Conservation (phyloP, 73 alveolate genomes). For the Uronychia binucleata region DNA sequence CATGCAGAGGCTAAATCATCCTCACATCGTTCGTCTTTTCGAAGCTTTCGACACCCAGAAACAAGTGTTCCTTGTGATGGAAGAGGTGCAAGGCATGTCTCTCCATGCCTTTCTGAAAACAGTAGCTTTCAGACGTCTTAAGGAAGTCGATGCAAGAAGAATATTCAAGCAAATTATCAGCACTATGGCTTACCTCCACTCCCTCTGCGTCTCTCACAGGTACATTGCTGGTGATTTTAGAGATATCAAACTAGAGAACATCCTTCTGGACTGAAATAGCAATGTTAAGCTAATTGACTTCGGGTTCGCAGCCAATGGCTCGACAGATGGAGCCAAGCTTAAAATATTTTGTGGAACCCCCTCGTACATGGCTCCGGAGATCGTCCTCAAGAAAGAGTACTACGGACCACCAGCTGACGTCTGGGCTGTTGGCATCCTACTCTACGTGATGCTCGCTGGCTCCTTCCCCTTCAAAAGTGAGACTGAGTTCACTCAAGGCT, state of each 20-base stretch:
- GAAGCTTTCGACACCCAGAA: slow-evolving; percentile 56
- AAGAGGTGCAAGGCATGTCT: slow-evolving; percentile 46
- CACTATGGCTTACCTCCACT: slow-evolving; percentile 12
- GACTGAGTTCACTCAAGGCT: slow-evolving; percentile 6
- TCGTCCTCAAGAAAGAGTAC: slow-evolving; percentile 4
- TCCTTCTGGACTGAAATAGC: background rate
- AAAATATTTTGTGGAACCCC: slow-evolving; percentile 44
- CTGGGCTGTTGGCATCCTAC: slow-evolving; percentile 68
- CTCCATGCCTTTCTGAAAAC: slow-evolving; percentile 48
- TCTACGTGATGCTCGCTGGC: slow-evolving; percentile 43
- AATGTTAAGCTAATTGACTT: slow-evolving; percentile 36
- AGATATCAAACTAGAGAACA: slow-evolving; percentile 45
- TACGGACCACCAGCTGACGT: slow-evolving; percentile 61
- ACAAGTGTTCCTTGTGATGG: slow-evolving; percentile 49
- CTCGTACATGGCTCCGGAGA: slow-evolving; percentile 15
- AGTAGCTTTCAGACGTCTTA: slow-evolving; percentile 13
- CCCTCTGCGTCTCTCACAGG: slow-evolving; percentile 20
- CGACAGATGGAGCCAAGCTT: slow-evolving; percentile 49
- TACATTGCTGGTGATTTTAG: slow-evolving; percentile 3
- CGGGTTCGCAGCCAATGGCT: slow-evolving; percentile 41
- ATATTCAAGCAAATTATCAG: slow-evolving; percentile 34
- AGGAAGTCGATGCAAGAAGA: slow-evolving; percentile 53
- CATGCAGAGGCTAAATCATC: slow-evolving; percentile 44
- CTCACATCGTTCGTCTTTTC: slow-evolving; percentile 37
- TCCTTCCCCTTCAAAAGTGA: slow-evolving; percentile 48